phyloP scores from a whole-genome alignment of 805 yeast genomes.

The Kazachstania kunashirensis region DNA sequence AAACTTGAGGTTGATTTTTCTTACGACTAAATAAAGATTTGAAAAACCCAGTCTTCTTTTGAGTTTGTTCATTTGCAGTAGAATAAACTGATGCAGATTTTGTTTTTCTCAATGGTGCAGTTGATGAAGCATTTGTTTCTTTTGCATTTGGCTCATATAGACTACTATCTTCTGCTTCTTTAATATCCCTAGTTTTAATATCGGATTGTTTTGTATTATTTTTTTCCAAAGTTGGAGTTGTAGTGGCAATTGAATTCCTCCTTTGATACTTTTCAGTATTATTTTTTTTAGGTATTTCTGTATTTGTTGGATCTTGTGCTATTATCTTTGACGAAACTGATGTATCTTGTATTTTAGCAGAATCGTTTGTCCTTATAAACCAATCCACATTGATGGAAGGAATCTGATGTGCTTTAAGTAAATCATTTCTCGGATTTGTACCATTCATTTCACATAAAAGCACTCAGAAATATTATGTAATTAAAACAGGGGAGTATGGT shows the following conservation, averaged over 20 bases:
- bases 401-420: constrained; percentile 17
- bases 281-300: too few species aligned
- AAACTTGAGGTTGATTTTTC: background rate
- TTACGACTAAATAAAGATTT: constrained; percentile 25
- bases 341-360: background rate
- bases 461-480: too few species aligned
- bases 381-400: constrained; percentile 25
- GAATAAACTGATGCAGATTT: constrained; percentile 24
- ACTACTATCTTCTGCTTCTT: background rate
- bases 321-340: too few species aligned
- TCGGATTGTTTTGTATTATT: too few species aligned
- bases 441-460: too few species aligned
- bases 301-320: background rate
- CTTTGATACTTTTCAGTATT: too few species aligned
- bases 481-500: too few species aligned
- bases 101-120: constrained; percentile 20
- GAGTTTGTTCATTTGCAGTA: constrained; percentile 5
- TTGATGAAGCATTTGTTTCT: background rate
- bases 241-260: constrained; percentile 5
- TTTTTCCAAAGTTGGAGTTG: background rate
- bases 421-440: constrained; percentile 11
- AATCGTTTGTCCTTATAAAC: constrained; percentile 17
- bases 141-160: background rate
- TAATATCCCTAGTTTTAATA: background rate
- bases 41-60: constrained; percentile 30